Evolutionary conservation across 2,329 filamentous ascomycete species (phyloP), one percentile per base, ranked within the genome.

Genomic region (Calonectria henricotiae): DNA sequence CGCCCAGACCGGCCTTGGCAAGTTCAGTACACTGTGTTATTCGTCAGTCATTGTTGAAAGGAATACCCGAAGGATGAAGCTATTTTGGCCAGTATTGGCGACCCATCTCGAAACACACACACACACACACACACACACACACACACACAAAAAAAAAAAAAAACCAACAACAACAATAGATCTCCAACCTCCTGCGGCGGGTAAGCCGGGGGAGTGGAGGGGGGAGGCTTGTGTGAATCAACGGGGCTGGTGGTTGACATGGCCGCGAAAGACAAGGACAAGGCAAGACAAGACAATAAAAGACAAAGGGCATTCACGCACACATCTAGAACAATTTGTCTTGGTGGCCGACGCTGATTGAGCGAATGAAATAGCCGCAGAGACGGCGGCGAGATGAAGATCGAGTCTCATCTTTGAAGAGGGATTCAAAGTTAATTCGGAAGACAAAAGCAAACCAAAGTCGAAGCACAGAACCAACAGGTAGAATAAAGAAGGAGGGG

Each of bases 1-100:
- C 78, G 7, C 70, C 67, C 7, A 82, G 74, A 3, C 75, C 73
- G 3, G 71, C 67, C 27, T 73, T 75, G 20, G 67, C 66, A 41
- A 82, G 73, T 27, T 73, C 74, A 43, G 70, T 25, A 49, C 80
- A 82, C 80, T 82, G 60, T 11, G 55, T 32, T 15, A 43, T 35
- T 23, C 13, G 37, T 39, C 20, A 73, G 75, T 60, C 15, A 15
- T 25, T 23, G 3, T 35, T 39, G 32, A 12, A 23, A 39, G n/a
- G 32, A 11, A 39, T 37, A 32, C n/a, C 7, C 51, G 51, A 58
- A 58, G 51, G 51, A 58, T 58, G 20, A 58, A 15, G 51, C 51
- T 39, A 58, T 58, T 30, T 11, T 37, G 35, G 35, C 35, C 35
- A 37, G 9, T 35, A 5, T 35, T 35, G 32, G 32, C 32, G 32